Evolutionary conservation across 164 flowering plant species (phyloP).

Genomic region (Warburgia ugandensis): DNA sequence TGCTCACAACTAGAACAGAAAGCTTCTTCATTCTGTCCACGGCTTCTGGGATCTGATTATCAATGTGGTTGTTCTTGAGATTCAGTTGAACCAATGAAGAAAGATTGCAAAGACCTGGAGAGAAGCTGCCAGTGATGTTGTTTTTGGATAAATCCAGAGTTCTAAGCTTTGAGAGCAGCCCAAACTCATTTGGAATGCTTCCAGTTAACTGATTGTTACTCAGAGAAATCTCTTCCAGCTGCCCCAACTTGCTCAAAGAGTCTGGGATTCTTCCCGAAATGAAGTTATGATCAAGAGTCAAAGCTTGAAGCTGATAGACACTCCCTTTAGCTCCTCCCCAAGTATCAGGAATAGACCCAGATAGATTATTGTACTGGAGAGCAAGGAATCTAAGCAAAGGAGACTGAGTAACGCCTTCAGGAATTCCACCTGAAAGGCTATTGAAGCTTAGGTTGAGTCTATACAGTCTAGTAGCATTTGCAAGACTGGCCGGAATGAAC

Average conservation of each 20-base stretch:
- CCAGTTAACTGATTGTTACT: conserved; percentile 53
- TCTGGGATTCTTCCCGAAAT: conserved; percentile 49
- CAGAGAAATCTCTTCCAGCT: conserved; percentile 45
- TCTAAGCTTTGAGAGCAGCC: conserved; percentile 38
- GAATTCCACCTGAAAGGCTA: conserved; percentile 52
- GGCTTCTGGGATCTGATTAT: conserved; percentile 33
- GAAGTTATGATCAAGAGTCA: conserved; percentile 52
- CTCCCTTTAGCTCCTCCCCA: conserved; percentile 34
- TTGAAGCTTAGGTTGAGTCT: conserved; percentile 80
- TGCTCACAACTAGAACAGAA: conserved; percentile 35
- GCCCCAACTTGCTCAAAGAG: conserved; percentile 35
- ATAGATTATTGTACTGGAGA: conserved; percentile 67
- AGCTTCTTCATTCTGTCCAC: conserved; percentile 36
- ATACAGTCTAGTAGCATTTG: conserved; percentile 47
- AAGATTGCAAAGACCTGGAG: conserved; percentile 35
- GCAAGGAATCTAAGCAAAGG: conserved; percentile 55
- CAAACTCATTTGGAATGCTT: conserved; percentile 45
- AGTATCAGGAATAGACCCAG: conserved; percentile 62
- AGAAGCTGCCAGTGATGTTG: conserved; percentile 49
- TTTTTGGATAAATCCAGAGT: conserved; percentile 55
- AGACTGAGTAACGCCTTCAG: conserved; percentile 36
- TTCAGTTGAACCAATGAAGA: conserved; percentile 37
- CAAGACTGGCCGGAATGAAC: conserved; percentile 47
- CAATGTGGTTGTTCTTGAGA: conserved; percentile 41
- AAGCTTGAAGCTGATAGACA: conserved; percentile 30